Evolutionary conservation across 2,329 filamentous ascomycete genomes (phyloP).

Genomic region (Cladosporium sp.): DNA sequence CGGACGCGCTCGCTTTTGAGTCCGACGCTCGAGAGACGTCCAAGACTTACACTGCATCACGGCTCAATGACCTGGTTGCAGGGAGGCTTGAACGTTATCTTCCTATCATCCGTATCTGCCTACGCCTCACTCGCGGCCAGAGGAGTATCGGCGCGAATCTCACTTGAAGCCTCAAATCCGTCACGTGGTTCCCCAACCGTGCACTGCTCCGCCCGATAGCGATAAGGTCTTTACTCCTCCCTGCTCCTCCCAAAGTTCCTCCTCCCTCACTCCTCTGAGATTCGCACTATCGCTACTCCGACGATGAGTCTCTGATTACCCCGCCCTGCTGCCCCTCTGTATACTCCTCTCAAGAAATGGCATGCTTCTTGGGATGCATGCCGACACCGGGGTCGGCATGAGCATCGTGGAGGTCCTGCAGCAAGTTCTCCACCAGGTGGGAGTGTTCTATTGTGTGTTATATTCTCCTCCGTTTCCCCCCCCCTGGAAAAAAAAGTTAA

Average conservation of each 20-base stretch:
- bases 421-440: not conserved
- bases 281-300: not conserved
- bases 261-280: not conserved
- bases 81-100: not conserved
- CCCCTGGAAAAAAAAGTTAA: too few relatives aligned
- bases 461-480: not conserved
- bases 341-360: not conserved
- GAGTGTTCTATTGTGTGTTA: not conserved
- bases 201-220: not conserved
- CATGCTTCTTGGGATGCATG: not conserved
- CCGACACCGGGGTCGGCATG: not conserved
- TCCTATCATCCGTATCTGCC: not conserved
- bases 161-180: not conserved
- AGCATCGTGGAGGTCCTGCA: not conserved
- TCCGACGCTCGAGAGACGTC: not conserved
- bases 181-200: slow-evolving; percentile 9
- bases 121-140: not conserved
- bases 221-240: slow-evolving; percentile 9
- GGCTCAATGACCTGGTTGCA: not conserved
- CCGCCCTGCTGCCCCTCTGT: not conserved
- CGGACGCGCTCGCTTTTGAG: slow-evolving; percentile 5
- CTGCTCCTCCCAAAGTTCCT: slow-evolving; percentile 3
- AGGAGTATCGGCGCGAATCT: slow-evolving; percentile 10
- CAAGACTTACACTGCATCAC: slow-evolving; percentile 7
- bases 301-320: not conserved